Conservation (phyloP, 352 stramenopile genomes). For the Phytopythium helicoides region DNA sequence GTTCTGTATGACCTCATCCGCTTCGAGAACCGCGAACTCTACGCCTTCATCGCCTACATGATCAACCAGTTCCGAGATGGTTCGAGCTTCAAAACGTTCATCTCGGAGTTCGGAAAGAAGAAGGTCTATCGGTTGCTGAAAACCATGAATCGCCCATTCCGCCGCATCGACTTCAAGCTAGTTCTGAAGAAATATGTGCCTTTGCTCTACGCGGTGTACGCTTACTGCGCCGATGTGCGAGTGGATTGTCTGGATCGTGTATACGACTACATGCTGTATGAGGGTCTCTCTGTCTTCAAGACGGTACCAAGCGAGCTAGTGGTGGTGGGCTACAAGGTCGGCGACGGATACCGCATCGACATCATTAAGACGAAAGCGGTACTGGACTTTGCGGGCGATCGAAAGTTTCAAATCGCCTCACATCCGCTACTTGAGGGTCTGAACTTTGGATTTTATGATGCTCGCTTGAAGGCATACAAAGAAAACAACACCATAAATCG, state of each 20-base stretch:
- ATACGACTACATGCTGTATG: conserved; percentile 8
- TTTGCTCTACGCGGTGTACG: conserved; percentile 2
- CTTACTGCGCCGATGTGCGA: conserved; percentile 4
- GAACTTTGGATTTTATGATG: conserved; percentile 9
- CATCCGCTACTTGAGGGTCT: conserved; percentile 6
- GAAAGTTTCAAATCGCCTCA: conserved; percentile 3
- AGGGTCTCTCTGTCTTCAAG: conserved; percentile 7
- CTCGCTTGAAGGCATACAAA: neutral
- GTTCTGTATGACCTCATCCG: conserved; percentile 14
- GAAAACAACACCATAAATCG: neutral
- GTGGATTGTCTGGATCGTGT: conserved; percentile 6
- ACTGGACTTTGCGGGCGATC: neutral
- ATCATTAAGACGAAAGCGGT: neutral
- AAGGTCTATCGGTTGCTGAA: conserved; percentile 5
- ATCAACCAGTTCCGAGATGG: conserved; percentile 8
- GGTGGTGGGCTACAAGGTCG: conserved; percentile 7
- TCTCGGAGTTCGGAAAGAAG: conserved; percentile 5
- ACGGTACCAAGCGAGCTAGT: conserved; percentile 3
- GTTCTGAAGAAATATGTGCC: conserved; percentile 8
- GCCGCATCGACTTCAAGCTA: conserved; percentile 7
- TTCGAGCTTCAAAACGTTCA: conserved; percentile 7
- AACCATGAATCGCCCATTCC: conserved; percentile 4
- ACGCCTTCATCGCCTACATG: conserved; percentile 5
- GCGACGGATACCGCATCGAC: conserved; percentile 3
- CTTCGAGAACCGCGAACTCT: conserved; percentile 2